Conservation (phyloP, 2,329 filamentous ascomycete species). For the Phyllosticta citriasiana region DNA sequence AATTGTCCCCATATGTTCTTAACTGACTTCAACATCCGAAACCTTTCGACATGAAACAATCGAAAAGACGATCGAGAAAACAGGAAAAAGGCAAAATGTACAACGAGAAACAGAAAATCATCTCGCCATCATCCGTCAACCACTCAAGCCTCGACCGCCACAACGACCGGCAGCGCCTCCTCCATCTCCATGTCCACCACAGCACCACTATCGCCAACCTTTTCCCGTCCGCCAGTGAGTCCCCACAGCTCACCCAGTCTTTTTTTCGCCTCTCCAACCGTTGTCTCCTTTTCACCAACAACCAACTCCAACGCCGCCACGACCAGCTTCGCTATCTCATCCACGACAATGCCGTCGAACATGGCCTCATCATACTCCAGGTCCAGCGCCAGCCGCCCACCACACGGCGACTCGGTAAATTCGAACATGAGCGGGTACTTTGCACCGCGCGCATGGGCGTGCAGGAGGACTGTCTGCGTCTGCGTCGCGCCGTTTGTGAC, state of each 20-base stretch:
- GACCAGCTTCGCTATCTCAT: not conserved
- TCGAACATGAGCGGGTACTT: conserved; percentile 12
- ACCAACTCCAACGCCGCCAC: not conserved
- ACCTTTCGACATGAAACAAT: too few species aligned
- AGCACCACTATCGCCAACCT: not conserved
- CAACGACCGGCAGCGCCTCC: not conserved
- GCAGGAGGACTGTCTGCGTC: not conserved
- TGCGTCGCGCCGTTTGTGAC: not conserved
- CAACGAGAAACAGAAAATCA: too few species aligned
- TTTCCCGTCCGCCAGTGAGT: not conserved
- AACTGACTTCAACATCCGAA: too few species aligned
- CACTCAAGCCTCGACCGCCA: not conserved
- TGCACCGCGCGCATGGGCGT: not conserved
- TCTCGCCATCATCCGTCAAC: too few species aligned
- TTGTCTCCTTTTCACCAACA: not conserved
- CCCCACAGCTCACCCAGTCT: not conserved
- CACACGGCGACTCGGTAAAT: conserved; percentile 6
- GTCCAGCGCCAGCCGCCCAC: not conserved
- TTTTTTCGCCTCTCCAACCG: not conserved
- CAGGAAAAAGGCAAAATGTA: too few species aligned
- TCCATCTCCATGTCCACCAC: not conserved
- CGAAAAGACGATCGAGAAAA: too few species aligned
- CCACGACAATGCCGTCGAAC: not conserved
- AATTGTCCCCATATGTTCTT: too few species aligned
- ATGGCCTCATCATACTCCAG: not conserved